Evolutionary conservation across 2,329 filamentous ascomycete genomes (phyloP).

Genomic region (Xylaria sp.): DNA sequence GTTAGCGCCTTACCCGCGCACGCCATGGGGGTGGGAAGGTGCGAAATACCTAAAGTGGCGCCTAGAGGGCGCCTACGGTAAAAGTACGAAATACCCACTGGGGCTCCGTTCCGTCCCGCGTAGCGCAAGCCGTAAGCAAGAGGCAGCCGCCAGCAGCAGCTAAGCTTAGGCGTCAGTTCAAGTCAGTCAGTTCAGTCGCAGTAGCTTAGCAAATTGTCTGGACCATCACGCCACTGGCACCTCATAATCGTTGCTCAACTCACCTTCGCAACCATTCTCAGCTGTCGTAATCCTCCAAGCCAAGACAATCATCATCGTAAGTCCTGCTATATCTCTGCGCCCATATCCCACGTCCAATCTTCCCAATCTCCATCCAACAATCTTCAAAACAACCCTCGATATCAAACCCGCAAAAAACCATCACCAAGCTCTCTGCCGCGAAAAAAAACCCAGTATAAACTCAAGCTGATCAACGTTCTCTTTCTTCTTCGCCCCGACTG

Average conservation of each 20-base stretch:
- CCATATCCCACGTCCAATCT: neutral
- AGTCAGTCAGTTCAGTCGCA: neutral
- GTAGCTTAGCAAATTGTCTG: neutral
- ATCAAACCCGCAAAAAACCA: neutral
- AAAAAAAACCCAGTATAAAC: slow-evolving; percentile 1
- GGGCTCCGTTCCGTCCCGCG: neutral
- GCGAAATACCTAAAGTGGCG: neutral
- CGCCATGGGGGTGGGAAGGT: neutral
- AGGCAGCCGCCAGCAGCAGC: too few species aligned
- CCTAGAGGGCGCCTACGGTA: too few species aligned
- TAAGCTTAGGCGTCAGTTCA: too few species aligned
- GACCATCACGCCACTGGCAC: neutral
- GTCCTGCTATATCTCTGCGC: neutral
- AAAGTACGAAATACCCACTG: neutral
- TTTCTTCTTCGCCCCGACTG: slow-evolving; percentile 1
- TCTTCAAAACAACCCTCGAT: neutral
- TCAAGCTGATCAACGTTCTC: slow-evolving; percentile 10
- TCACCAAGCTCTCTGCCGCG: neutral
- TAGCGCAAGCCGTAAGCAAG: neutral
- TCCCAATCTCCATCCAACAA: neutral
- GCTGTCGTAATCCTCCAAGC: neutral
- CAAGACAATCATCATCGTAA: neutral
- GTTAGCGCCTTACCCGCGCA: too few species aligned
- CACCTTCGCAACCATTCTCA: neutral
- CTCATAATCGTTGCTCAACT: neutral